Conservation (phyloP, 2,329 filamentous ascomycete genomes). For the Cordyceps cateniannulata region DNA sequence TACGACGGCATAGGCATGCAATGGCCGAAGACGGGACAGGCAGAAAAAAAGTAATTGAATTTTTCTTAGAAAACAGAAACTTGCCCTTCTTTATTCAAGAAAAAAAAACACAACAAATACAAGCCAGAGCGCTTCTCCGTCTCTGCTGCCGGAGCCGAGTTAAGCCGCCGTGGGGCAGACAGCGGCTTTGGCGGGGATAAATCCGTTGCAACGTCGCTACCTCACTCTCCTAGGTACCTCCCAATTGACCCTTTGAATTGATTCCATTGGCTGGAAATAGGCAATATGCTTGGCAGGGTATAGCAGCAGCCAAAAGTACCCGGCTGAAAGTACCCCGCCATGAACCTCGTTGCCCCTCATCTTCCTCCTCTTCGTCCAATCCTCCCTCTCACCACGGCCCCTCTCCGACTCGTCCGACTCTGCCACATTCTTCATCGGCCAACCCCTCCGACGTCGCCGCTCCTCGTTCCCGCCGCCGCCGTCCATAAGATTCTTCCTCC, state of each 20-base stretch:
- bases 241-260: neutral
- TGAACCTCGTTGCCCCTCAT: neutral
- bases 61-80: too few species aligned
- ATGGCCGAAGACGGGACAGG: too few species aligned
- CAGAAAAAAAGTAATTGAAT: too few species aligned
- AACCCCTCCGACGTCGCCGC: neutral
- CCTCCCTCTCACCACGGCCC: neutral
- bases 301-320: neutral
- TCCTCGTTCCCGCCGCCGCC: too few species aligned
- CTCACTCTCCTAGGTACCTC: neutral
- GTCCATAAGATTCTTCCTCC: neutral
- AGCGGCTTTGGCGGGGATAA: neutral
- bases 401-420: conserved; percentile 6
- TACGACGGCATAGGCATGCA: too few species aligned
- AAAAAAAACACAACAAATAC: neutral
- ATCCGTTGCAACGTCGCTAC: neutral
- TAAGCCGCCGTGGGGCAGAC: conserved; percentile 1
- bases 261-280: neutral
- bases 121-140: too few species aligned
- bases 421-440: conserved; percentile 3
- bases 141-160: neutral
- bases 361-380: neutral
- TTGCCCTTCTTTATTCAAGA: too few species aligned
- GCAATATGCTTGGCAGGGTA: neutral
- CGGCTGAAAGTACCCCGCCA: neutral